Conservation (phyloP, 140 eudicot genomes). For the Flaveria floridana region DNA sequence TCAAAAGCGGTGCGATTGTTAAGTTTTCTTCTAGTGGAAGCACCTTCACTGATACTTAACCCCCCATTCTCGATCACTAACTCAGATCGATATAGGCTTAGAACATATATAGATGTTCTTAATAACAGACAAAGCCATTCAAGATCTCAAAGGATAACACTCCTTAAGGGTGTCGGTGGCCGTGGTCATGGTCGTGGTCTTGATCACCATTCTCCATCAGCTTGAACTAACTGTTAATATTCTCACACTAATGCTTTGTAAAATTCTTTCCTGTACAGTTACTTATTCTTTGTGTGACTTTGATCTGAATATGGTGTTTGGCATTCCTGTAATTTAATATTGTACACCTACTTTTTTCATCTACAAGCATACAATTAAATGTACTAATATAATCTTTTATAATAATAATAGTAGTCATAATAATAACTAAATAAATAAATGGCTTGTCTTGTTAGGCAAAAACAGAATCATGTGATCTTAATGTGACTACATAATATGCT, state of each 20-base stretch:
- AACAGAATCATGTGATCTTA: conserved; percentile 15
- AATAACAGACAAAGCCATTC: conserved; percentile 80
- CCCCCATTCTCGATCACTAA: conserved; percentile 95
- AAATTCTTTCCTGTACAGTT: conserved; percentile 51
- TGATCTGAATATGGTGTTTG: conserved; percentile 24
- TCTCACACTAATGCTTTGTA: conserved; percentile 29
- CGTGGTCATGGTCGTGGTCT: conserved; percentile 42
- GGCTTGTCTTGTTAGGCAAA: conserved; percentile 35
- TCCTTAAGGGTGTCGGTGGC: conserved; percentile 53
- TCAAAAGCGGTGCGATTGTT: conserved; percentile 71
- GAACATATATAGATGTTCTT: conserved; percentile 69
- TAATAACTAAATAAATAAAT: not conserved
- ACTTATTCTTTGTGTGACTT: conserved; percentile 40
- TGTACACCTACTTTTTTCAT: not conserved
- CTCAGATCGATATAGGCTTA: conserved; percentile 82
- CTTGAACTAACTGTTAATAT: conserved; percentile 32
- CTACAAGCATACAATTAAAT: not conserved
- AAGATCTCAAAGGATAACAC: conserved; percentile 70
- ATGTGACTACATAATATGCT: not conserved
- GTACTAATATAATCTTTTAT: not conserved
- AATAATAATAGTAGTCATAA: not conserved
- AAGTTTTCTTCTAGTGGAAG: conserved; percentile 80
- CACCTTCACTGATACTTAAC: conserved; percentile 82
- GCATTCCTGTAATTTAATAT: conserved; percentile 31
- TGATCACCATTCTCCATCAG: conserved; percentile 48